phyloP scores from a whole-genome alignment of 768 basidiomycete genomes.

The Agaricus bisporus region DNA sequence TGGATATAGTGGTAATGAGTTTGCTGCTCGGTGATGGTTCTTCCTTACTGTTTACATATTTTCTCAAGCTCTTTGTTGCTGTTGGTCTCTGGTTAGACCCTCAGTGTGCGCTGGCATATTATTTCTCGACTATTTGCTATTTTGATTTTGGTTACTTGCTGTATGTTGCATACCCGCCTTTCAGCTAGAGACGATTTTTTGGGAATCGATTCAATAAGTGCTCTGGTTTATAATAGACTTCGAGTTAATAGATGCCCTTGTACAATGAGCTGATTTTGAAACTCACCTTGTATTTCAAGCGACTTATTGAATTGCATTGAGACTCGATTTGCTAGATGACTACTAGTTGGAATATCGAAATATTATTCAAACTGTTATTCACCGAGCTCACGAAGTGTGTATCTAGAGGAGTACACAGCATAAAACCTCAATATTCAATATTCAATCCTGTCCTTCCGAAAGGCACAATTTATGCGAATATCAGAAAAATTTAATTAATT shows the following conservation, averaged over 20 bases:
- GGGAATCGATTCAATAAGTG: background rate
- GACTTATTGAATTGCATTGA: too few species aligned
- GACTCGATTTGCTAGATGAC: too few species aligned
- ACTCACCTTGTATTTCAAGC: too few species aligned
- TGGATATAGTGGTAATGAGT: background rate
- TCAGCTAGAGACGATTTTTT: background rate
- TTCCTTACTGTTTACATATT: background rate
- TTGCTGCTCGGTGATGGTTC: slow-evolving; percentile 8
- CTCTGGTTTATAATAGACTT: background rate
- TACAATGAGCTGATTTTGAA: background rate
- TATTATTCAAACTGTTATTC: too few species aligned
- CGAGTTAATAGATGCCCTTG: background rate
- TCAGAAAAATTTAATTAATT: too few species aligned
- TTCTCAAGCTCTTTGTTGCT: slow-evolving; percentile 1
- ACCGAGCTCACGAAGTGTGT: too few species aligned
- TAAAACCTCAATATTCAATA: too few species aligned
- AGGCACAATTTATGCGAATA: too few species aligned
- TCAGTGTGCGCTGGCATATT: background rate
- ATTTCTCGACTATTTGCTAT: background rate
- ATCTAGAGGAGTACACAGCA: too few species aligned
- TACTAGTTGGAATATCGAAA: too few species aligned
- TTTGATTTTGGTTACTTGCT: background rate
- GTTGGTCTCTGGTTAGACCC: slow-evolving; percentile 10
- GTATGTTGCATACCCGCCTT: background rate
- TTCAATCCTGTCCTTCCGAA: too few species aligned